Evolutionary conservation across 2,329 filamentous ascomycete genomes (phyloP), one percentile per base, ranked within the genome.

Genomic region (Ophiostoma ips): DNA sequence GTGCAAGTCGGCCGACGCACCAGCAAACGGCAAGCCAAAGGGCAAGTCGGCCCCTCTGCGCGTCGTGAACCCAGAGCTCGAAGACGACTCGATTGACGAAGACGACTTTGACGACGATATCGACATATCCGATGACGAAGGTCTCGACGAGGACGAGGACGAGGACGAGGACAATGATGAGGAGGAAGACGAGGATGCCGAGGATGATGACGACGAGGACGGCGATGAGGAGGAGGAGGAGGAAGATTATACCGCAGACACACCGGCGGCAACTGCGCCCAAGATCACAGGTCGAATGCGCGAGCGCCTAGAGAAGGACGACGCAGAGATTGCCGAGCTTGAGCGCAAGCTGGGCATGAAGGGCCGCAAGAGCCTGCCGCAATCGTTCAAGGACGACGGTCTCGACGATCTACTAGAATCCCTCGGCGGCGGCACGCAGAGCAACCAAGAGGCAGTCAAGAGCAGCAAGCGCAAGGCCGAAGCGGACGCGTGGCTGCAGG

Each of bases 301-400:
- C 60, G 75, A 81, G 3, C 79, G 76, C 57, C 68, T 95, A 5
- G 81, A 77, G 1, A 72, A 86, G 54, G 90, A 98, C 52, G 88
- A 96, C 60, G 85, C 81, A 2, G 87, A 95, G 58, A 96, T 98
- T 57, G 82, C 83, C 18, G 81, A 81, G 3, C 69, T 95, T 31
- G 92, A 98, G 67, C 88, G 83, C 63, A 94, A 86, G 60, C 69
- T 98, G 3, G 90, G 92, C 0, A 74, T 95, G 56, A 86, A 82
- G 61, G 78, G 79, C 21, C 83, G 83, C 53, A 94, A 87, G 60
- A 81, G 77, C 31, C 64, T 87, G 5, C 81, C 82, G 0, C 83
- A 84, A 56, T 72, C 79, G 0, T 87, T 89, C 58, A 75, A 79
- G 18, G 85, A 94, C 7, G 89, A 95, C 60, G 90, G 88, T 0